Conservation (phyloP, 768 basidiomycete genomes). For the Agrocybe pediades region DNA sequence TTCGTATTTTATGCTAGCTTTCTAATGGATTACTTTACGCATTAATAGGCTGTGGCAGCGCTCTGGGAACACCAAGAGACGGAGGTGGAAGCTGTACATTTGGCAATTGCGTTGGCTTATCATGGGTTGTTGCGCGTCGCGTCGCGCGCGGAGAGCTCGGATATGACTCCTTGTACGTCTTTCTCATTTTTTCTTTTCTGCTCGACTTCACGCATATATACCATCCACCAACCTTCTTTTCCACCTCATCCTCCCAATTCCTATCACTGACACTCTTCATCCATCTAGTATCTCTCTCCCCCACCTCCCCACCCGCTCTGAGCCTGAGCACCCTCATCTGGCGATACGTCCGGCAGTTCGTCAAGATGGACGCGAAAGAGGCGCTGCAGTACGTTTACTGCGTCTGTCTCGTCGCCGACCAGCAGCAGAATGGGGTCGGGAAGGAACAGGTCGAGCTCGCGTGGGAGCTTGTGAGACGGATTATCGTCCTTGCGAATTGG, state of each 20-base stretch:
- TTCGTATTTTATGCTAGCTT: background rate
- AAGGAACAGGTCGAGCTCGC: slow-evolving; percentile 82
- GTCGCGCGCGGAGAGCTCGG: slow-evolving; percentile 77
- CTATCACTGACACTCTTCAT: background rate
- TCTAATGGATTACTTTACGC: background rate
- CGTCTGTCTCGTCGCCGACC: slow-evolving; percentile 76
- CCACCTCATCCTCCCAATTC: background rate
- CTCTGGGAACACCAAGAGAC: slow-evolving; percentile 86
- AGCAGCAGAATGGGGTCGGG: slow-evolving; percentile 68
- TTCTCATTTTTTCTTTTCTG: background rate
- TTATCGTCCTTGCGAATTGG: slow-evolving; percentile 76
- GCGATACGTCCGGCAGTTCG: slow-evolving; percentile 92
- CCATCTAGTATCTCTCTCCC: slow-evolving; percentile 63
- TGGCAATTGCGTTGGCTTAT: slow-evolving; percentile 89
- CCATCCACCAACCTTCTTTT: background rate
- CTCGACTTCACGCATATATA: background rate
- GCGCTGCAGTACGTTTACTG: slow-evolving; percentile 95
- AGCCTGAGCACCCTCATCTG: slow-evolving; percentile 86
- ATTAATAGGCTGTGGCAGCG: slow-evolving; percentile 78
- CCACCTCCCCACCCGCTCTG: slow-evolving; percentile 69
- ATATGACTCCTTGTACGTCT: slow-evolving; percentile 81
- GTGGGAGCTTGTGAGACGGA: slow-evolving; percentile 78
- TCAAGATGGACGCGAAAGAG: slow-evolving; percentile 89
- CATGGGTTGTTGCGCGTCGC: slow-evolving; percentile 91
- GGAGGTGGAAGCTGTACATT: slow-evolving; percentile 92